Conservation (phyloP, 1,284 basidiomycete species). For the Grifola frondosa region DNA sequence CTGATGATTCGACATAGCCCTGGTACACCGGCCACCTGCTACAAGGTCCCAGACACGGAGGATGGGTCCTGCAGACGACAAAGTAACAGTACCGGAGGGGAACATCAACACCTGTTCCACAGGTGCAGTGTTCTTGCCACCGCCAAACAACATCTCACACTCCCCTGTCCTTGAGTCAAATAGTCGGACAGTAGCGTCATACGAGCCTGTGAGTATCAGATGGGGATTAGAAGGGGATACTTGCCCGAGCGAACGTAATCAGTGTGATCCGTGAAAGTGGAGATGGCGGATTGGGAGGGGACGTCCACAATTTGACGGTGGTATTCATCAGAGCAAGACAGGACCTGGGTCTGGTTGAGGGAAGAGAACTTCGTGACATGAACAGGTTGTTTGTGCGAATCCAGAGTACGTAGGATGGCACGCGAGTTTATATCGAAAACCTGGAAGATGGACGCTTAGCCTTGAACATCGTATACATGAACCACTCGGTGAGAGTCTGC, state of each 20-base stretch:
- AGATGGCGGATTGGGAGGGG: constrained; percentile 80
- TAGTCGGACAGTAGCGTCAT: constrained; percentile 89
- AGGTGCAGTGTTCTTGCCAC: constrained; percentile 54
- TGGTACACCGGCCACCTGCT: constrained; percentile 85
- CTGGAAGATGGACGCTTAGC: constrained; percentile 38
- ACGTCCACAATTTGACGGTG: constrained; percentile 96
- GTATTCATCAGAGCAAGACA: constrained; percentile 96
- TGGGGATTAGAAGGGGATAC: constrained; percentile 83
- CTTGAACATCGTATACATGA: constrained; percentile 3
- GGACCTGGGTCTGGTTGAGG: constrained; percentile 76
- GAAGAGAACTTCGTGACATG: constrained; percentile 93
- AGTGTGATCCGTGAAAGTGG: constrained; percentile 82
- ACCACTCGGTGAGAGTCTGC: neutral
- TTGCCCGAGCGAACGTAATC: constrained; percentile 94
- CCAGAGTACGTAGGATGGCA: constrained; percentile 90
- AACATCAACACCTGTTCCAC: constrained; percentile 96
- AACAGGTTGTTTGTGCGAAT: constrained; percentile 92
- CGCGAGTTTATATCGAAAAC: constrained; percentile 95
- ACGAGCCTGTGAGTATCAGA: constrained; percentile 89
- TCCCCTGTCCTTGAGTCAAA: constrained; percentile 85
- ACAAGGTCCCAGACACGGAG: constrained; percentile 95
- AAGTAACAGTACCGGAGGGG: constrained; percentile 83
- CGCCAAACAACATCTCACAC: constrained; percentile 83
- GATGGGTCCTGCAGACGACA: constrained; percentile 91
- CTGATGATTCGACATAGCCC: constrained; percentile 94